Conservation (phyloP, 2,329 filamentous ascomycete genomes). For the Stagonosporopsis tanaceti region DNA sequence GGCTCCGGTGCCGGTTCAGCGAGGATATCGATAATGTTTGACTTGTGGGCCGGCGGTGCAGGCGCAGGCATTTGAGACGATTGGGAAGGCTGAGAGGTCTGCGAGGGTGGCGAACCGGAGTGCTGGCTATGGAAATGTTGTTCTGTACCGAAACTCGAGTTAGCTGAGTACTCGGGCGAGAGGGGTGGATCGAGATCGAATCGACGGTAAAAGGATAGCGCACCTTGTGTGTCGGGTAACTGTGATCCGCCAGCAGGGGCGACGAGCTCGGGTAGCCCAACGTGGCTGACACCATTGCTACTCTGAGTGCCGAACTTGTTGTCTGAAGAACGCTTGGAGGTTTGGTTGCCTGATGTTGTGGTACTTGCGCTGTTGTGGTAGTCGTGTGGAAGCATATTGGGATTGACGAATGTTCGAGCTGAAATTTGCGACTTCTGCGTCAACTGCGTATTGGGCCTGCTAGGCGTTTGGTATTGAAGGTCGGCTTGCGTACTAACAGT, state of each 20-base stretch:
- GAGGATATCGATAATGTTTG: constrained; percentile 52
- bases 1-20: constrained; percentile 47
- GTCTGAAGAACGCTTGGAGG: constrained; percentile 74
- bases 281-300: constrained; percentile 67
- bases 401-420: constrained; percentile 65
- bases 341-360: constrained; percentile 81
- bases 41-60: constrained; percentile 42
- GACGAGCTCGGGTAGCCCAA: constrained; percentile 65
- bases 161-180: constrained; percentile 23
- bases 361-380: constrained; percentile 89
- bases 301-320: constrained; percentile 77
- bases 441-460: constrained; percentile 40
- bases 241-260: constrained; percentile 63
- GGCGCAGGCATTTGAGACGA: constrained; percentile 47
- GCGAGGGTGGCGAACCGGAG: constrained; percentile 50
- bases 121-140: constrained; percentile 45
- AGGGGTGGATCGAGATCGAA: constrained; percentile 20
- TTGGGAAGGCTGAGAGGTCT: constrained; percentile 43
- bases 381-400: constrained; percentile 66
- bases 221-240: constrained; percentile 70
- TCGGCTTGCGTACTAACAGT: constrained; percentile 43
- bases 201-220: constrained; percentile 40
- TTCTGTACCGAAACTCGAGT: constrained; percentile 35
- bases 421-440: constrained; percentile 71
- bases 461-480: constrained; percentile 44